Conservation (phyloP, 1,284 basidiomycete genomes). For the Megacollybia platyphylla region DNA sequence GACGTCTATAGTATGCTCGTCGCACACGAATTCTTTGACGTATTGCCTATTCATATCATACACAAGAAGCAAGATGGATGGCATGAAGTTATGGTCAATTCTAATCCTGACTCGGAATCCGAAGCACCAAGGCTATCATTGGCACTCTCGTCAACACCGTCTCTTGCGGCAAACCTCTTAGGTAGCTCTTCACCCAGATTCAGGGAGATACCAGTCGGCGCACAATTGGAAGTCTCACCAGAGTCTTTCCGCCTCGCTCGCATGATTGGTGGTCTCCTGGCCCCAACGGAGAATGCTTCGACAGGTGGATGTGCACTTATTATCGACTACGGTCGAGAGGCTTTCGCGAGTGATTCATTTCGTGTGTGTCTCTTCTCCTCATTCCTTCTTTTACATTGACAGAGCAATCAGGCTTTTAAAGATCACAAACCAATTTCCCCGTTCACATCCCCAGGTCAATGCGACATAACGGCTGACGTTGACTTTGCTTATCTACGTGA, state of each 20-base stretch:
- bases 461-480: conserved; percentile 92
- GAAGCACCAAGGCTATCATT: conserved; percentile 39
- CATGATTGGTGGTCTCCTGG: conserved; percentile 52
- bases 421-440: conserved; percentile 80
- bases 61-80: conserved; percentile 75
- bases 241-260: conserved; percentile 57
- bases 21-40: conserved; percentile 98
- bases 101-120: conserved; percentile 5
- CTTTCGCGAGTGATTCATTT: conserved; percentile 66
- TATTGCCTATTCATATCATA: conserved; percentile 84
- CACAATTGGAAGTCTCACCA: conserved; percentile 71
- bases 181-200: conserved; percentile 65
- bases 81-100: conserved; percentile 76
- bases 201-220: conserved; percentile 47
- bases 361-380: conserved; percentile 36
- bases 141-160: conserved; percentile 54
- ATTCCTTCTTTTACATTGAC: conserved; percentile 1
- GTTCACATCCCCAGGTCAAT: conserved; percentile 77
- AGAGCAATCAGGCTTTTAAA: conserved; percentile 67
- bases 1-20: conserved; percentile 76
- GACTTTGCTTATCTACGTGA: conserved; percentile 83
- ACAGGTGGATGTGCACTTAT: conserved; percentile 71
- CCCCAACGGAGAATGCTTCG: conserved; percentile 7
- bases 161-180: conserved; percentile 54
- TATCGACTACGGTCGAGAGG: conserved; percentile 82